A percentile compares a stretch with the other conserved stretches of the same genome.
These are phyloP conservation scores for Myxozyma neotropica DNA, from an alignment of 805 yeast species.

Conservation along the genomic window DNA sequence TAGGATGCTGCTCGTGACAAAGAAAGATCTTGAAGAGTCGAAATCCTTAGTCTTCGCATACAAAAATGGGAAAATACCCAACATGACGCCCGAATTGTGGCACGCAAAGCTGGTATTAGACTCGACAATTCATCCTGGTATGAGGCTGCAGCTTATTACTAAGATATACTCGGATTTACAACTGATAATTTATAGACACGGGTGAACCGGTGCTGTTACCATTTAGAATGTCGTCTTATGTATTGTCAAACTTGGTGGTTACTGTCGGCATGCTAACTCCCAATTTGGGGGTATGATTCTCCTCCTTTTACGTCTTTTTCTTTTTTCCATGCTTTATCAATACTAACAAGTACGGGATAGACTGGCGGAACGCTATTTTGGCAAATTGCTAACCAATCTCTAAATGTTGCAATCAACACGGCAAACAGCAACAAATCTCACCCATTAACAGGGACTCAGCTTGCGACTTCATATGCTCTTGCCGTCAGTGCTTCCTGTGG, in stretches of 20 bases:
- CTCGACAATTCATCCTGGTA: conserved; percentile 82
- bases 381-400: conserved; percentile 97
- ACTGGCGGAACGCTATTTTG: conserved; percentile 90
- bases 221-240: conserved; percentile 96
- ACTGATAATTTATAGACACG: conserved; percentile 55
- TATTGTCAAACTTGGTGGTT: conserved; percentile 87
- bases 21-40: conserved; percentile 63
- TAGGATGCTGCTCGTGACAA: conserved; percentile 74
- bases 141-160: too few relatives aligned
- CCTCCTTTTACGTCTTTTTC: neutral
- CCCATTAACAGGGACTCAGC: conserved; percentile 77
- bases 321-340: neutral
- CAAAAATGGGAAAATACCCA: conserved; percentile 63
- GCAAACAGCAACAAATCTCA: conserved; percentile 96
- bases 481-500: conserved; percentile 95
- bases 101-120: conserved; percentile 82
- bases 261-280: conserved; percentile 99
- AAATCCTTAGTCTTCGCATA: conserved; percentile 68
- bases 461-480: conserved; percentile 74
- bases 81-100: conserved; percentile 85
- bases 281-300: conserved; percentile 57
- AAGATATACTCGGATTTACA: neutral
- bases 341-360: conserved; percentile 6
- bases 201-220: conserved; percentile 92
- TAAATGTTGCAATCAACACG: conserved; percentile 94